Evolutionary conservation across 1,284 basidiomycete species (phyloP).

Genomic region (Serendipita sp.): DNA sequence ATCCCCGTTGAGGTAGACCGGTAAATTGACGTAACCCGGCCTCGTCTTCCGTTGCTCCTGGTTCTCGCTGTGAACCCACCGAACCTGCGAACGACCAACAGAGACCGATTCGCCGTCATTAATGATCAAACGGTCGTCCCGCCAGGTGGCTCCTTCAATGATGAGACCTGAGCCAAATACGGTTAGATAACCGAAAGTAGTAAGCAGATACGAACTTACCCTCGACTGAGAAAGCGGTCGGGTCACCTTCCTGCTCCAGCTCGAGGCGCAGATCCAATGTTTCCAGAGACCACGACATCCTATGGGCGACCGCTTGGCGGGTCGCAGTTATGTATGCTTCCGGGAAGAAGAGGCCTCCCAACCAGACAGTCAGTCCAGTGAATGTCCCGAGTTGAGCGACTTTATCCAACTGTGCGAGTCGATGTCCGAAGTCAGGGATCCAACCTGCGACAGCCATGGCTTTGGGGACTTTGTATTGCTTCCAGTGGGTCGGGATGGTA

Average conservation of each 20-base stretch:
- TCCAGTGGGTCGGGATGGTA: conserved; percentile 78
- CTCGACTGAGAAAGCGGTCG: conserved; percentile 67
- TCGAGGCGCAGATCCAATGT: conserved; percentile 70
- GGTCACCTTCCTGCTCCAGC: conserved; percentile 61
- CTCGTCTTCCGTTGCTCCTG: conserved; percentile 19
- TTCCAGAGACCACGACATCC: conserved; percentile 82
- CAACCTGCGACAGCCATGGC: conserved; percentile 65
- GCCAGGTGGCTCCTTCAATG: conserved; percentile 75
- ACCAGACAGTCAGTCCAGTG: conserved; percentile 68
- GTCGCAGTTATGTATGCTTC: conserved; percentile 92
- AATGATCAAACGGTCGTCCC: conserved; percentile 47
- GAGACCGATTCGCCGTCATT: conserved; percentile 71
- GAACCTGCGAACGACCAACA: conserved; percentile 64
- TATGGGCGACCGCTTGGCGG: conserved; percentile 80
- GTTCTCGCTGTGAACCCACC: conserved; percentile 66
- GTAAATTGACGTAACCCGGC: conserved; percentile 50
- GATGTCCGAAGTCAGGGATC: conserved; percentile 68
- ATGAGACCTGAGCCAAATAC: conserved; percentile 47
- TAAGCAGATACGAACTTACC: conserved; percentile 35
- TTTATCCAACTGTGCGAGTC: conserved; percentile 67
- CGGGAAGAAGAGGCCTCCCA: conserved; percentile 88
- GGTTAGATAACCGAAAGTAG: background rate
- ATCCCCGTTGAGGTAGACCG: conserved; percentile 86
- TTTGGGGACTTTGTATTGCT: conserved; percentile 67
- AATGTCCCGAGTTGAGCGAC: conserved; percentile 56